phyloP scores from a whole-genome alignment of 1,139 yeast species.

The Casaregolazyma suthepensis region DNA sequence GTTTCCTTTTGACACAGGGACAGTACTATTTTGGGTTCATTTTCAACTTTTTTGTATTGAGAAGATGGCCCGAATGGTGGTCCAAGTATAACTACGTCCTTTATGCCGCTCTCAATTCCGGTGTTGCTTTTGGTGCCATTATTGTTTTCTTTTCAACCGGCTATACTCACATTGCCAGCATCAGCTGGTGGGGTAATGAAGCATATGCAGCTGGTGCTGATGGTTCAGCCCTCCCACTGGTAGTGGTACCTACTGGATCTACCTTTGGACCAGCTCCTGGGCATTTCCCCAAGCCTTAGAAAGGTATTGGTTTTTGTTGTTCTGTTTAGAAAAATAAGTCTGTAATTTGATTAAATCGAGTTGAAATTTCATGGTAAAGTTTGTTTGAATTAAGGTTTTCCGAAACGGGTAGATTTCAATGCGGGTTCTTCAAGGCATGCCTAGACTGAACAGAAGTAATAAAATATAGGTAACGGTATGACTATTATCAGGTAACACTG shows the following conservation, averaged over 20 bases:
- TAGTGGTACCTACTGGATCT: conserved; percentile 29
- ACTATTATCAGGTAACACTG: too few species aligned
- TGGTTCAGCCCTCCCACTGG: conserved; percentile 31
- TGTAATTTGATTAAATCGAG: not conserved
- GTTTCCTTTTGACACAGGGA: conserved; percentile 46
- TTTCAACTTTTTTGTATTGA: conserved; percentile 48
- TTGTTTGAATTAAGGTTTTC: too few species aligned
- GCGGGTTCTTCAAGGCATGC: too few species aligned
- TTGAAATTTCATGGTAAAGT: not conserved
- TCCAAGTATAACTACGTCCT: conserved; percentile 46
- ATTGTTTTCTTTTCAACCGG: conserved; percentile 47
- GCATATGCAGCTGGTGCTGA: conserved; percentile 41
- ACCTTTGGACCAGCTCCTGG: conserved; percentile 41
- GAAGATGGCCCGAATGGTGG: conserved; percentile 43
- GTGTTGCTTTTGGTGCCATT: conserved; percentile 43
- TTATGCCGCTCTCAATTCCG: conserved; percentile 50
- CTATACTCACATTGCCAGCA: conserved; percentile 31
- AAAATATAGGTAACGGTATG: too few species aligned
- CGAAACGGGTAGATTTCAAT: too few species aligned
- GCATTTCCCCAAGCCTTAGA: conserved; percentile 8
- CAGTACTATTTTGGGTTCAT: conserved; percentile 46
- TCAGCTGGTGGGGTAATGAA: conserved; percentile 55
- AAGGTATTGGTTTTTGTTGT: not conserved
- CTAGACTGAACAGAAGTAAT: too few species aligned
- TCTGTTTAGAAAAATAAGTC: not conserved